Evolutionary conservation across 2,329 filamentous ascomycete species (phyloP).

Genomic region (Chrysoporthe cubensis): DNA sequence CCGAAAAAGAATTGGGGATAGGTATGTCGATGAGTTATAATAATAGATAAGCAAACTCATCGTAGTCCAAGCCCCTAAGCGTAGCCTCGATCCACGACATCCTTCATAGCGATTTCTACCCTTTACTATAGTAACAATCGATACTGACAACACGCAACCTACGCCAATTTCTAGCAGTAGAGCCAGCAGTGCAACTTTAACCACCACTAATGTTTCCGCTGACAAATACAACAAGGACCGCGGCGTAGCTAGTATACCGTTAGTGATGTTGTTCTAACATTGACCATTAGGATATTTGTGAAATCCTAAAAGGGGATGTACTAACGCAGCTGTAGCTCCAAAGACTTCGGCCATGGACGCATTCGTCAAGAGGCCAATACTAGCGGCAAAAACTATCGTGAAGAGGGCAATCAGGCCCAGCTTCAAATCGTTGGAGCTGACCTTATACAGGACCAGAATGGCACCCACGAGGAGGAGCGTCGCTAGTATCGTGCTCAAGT

Average conservation of each 20-base stretch:
- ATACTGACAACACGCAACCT: no score
- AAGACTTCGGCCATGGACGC: constrained; percentile 13
- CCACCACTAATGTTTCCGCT: constrained; percentile 3
- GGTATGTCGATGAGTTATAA: no score
- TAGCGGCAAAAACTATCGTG: constrained; percentile 5
- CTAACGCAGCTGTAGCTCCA: constrained; percentile 11
- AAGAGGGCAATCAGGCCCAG: constrained; percentile 6
- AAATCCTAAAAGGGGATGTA: not conserved
- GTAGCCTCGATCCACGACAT: no score
- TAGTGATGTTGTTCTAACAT: not conserved
- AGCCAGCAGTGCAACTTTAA: no score
- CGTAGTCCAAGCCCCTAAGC: no score
- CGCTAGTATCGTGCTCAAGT: constrained; percentile 4
- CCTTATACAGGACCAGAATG: constrained; percentile 4
- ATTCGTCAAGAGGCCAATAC: constrained; percentile 12
- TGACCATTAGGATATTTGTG: not conserved
- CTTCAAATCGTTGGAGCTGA: not conserved
- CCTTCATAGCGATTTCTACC: no score
- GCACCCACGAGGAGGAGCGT: constrained; percentile 4
- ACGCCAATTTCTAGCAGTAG: no score
- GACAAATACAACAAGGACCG: not conserved
- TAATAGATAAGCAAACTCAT: no score
- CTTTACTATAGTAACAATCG: no score
- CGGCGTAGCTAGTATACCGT: not conserved
- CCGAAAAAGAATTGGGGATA: no score